Evolutionary conservation across 768 basidiomycete species (phyloP).

Genomic region (Paxillus involutus): DNA sequence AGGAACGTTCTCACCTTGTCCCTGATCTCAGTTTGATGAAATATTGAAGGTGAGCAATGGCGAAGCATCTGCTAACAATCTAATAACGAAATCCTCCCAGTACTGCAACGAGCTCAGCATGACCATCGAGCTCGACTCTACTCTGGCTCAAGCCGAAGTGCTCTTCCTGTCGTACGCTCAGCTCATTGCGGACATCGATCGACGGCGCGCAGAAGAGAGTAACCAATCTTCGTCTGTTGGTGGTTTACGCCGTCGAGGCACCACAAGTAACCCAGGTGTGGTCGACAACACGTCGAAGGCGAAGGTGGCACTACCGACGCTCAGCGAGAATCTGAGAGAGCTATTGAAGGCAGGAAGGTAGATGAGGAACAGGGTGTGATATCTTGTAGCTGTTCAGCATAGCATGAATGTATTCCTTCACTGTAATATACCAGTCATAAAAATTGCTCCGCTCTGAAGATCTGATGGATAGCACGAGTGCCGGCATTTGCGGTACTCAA

Average conservation of each 20-base stretch:
- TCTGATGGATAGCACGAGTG: neutral
- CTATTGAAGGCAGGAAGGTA: conserved; percentile 50
- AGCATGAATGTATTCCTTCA: conserved; percentile 4
- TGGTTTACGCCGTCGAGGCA: conserved; percentile 36
- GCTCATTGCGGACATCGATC: conserved; percentile 86
- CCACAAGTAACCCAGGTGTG: conserved; percentile 4
- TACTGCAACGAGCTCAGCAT: conserved; percentile 95
- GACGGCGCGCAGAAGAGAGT: conserved; percentile 62
- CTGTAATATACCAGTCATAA: conserved; percentile 16
- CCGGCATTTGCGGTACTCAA: too few species aligned
- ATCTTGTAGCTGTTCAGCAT: conserved; percentile 2
- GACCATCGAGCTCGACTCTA: conserved; percentile 96
- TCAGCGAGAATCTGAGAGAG: conserved; percentile 65
- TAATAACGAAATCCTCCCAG: conserved; percentile 32
- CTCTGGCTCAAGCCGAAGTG: conserved; percentile 95
- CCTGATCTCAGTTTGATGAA: conserved; percentile 57
- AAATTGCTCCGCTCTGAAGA: neutral
- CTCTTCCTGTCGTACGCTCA: conserved; percentile 90
- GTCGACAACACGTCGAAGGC: conserved; percentile 12
- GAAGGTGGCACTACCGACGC: conserved; percentile 41
- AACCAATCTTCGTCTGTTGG: conserved; percentile 15
- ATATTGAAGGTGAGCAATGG: conserved; percentile 26
- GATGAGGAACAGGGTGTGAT: neutral
- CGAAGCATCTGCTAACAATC: neutral
- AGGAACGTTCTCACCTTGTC: conserved; percentile 2